Evolutionary conservation across 192 early-diverging fungal species (phyloP), one percentile per base, ranked within the genome.

Genomic region (Coemansia sp.): DNA sequence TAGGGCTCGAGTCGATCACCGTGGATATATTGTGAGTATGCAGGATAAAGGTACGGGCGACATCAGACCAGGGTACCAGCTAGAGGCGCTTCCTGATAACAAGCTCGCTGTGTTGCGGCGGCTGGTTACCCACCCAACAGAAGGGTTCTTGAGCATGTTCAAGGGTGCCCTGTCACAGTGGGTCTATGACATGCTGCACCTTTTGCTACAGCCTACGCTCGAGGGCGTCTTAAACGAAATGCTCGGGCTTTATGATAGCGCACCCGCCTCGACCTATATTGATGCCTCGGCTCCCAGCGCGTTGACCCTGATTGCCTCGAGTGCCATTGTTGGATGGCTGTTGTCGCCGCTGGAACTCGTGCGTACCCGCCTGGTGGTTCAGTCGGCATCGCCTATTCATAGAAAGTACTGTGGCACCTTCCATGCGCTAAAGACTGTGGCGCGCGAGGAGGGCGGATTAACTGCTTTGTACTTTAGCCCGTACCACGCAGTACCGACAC

Each of bases 291-390:
- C 89, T 87, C 74, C 86, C 57, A 71, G 84, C 73, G 53, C 88
- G 13, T 81, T 87, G 12, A 97, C 97, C 1, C 71, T 91, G 52
- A 87, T 96, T 1, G 76, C 86, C 2, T 93, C 92, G 15, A 88
- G 92, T 75, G 75, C 93, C 1, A 70, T 93, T 24, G 89, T 92
- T 6, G 96, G 96, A 8, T 83, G 91, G 64, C 40, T 93, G 41
- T 86, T 99, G 50, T 93, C 92, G 67, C 97, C 97, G 3, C 80
- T 99, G 52, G 97, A 99, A 69, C 81, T 98, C 15, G 88, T 93
- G 57, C 88, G 91, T 49, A 97, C 96, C 50, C 91, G 95, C 60
- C 77, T 98, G 62, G 86, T 95, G 41, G 91, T 95, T 3, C 95
- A 98, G 80, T 85, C 95, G 13, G 76, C 90, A 4, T 89, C 90